Percentiles rank a stretch among this genome's conserved stretches.
These are phyloP conservation scores for Penicillium cinerascens DNA, from an alignment of 495 filamentous ascomycete genomes.

Conservation along the genomic window DNA sequence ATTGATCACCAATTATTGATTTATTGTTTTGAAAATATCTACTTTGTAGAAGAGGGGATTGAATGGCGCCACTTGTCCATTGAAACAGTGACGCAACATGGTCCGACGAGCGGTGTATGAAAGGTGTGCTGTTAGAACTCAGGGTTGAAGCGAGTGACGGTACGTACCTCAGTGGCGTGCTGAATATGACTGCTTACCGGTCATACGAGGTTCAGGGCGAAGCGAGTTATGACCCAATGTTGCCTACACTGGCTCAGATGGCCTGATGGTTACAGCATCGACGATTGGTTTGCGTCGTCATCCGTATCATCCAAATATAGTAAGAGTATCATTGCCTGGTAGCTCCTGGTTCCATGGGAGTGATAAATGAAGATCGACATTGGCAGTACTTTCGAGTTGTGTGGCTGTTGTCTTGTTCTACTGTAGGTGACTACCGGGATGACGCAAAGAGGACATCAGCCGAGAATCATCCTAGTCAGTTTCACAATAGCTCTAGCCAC, in stretches of 20 bases:
- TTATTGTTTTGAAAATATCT: background rate
- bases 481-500: background rate
- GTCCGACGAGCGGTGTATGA: background rate
- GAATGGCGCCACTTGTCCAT: background rate
- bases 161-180: background rate
- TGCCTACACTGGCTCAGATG: background rate
- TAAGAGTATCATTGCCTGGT: background rate
- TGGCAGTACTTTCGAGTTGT: background rate
- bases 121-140: background rate
- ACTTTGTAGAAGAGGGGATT: background rate
- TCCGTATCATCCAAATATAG: background rate
- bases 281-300: background rate
- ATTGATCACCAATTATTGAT: no score
- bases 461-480: background rate
- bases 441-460: background rate
- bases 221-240: background rate
- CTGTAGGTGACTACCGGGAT: background rate
- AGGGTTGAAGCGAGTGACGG: background rate
- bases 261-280: background rate
- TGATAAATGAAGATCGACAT: slow-evolving; percentile 3
- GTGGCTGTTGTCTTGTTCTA: background rate
- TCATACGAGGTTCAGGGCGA: background rate
- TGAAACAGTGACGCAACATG: background rate
- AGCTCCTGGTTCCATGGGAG: background rate
- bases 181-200: background rate